A percentile compares a stretch with the other conserved stretches of the same genome.
These are phyloP conservation scores for Fusarium verticillioides DNA, from an alignment of 2,329 filamentous ascomycete species.

Conservation along the genomic window DNA sequence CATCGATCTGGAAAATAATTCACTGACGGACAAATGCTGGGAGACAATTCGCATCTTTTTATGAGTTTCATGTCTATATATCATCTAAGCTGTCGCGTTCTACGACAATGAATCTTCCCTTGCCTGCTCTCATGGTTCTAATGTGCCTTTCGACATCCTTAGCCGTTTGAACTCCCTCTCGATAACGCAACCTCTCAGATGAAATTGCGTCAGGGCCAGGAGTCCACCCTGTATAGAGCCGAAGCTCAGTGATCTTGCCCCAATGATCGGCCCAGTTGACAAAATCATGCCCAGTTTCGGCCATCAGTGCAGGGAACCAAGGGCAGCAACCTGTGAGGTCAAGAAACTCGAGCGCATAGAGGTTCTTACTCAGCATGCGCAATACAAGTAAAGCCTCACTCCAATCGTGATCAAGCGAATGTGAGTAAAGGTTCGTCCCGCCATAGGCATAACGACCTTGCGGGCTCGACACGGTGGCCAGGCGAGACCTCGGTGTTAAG, in stretches of 20 bases:
- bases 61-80: conserved; percentile 16
- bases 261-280: conserved; percentile 66
- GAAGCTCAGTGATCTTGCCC: conserved; percentile 62
- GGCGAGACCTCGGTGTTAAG: conserved; percentile 65
- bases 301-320: conserved; percentile 64
- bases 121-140: conserved; percentile 57
- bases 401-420: conserved; percentile 68
- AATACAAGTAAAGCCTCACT: conserved; percentile 67
- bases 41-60: background rate
- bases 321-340: conserved; percentile 69
- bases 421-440: conserved; percentile 67
- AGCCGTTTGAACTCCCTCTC: conserved; percentile 53
- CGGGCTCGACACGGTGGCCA: conserved; percentile 58
- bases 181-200: conserved; percentile 49
- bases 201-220: conserved; percentile 49
- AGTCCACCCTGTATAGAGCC: conserved; percentile 58
- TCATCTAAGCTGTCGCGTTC: conserved; percentile 52
- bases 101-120: conserved; percentile 61
- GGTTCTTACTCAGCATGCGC: conserved; percentile 62
- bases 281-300: conserved; percentile 55
- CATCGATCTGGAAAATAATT: background rate
- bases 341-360: conserved; percentile 70
- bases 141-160: conserved; percentile 61
- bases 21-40: background rate
- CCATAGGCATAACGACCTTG: conserved; percentile 62